Evolutionary conservation across 1,284 basidiomycete species (phyloP).

Genomic region (Ganoderma boninense): DNA sequence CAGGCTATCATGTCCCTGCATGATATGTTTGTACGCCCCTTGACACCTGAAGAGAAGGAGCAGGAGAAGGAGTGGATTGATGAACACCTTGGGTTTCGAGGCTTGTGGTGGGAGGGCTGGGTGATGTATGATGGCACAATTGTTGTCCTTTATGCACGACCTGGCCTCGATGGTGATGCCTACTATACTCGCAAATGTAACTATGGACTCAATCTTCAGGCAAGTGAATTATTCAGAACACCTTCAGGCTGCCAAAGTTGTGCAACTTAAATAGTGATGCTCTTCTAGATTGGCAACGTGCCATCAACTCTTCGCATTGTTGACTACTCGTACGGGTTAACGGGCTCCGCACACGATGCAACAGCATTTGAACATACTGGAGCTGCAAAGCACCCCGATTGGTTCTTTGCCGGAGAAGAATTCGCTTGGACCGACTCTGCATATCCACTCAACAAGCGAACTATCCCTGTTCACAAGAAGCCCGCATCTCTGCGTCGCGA

Average conservation of each 20-base stretch:
- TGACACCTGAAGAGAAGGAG: slow-evolving; percentile 45
- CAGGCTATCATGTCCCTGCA: slow-evolving; percentile 41
- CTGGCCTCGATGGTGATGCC: slow-evolving; percentile 42
- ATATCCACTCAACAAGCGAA: slow-evolving; percentile 35
- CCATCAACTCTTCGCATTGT: slow-evolving; percentile 42
- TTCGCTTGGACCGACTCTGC: slow-evolving; percentile 46
- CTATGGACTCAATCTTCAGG: slow-evolving; percentile 47
- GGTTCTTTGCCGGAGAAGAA: slow-evolving; percentile 34
- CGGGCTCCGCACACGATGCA: slow-evolving; percentile 42
- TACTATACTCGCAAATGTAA: slow-evolving; percentile 49
- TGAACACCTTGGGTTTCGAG: slow-evolving; percentile 40
- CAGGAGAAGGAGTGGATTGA: slow-evolving; percentile 49
- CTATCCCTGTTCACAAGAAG: slow-evolving; percentile 22
- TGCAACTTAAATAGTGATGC: too few relatives aligned
- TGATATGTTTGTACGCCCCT: slow-evolving; percentile 39
- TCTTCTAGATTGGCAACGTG: slow-evolving; percentile 27
- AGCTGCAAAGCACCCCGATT: slow-evolving; percentile 26
- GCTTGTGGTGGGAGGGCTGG: slow-evolving; percentile 34
- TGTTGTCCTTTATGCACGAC: slow-evolving; percentile 42
- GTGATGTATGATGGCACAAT: slow-evolving; percentile 48
- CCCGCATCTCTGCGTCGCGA: slow-evolving; percentile 40
- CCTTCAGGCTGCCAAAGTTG: background rate
- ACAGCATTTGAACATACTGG: slow-evolving; percentile 37
- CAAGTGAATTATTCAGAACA: slow-evolving; percentile 16
- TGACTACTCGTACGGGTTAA: slow-evolving; percentile 40